Base-by-base conservation (phyloP, 2,329 filamentous ascomycete species). In the Penicillium digitatum region DNA sequence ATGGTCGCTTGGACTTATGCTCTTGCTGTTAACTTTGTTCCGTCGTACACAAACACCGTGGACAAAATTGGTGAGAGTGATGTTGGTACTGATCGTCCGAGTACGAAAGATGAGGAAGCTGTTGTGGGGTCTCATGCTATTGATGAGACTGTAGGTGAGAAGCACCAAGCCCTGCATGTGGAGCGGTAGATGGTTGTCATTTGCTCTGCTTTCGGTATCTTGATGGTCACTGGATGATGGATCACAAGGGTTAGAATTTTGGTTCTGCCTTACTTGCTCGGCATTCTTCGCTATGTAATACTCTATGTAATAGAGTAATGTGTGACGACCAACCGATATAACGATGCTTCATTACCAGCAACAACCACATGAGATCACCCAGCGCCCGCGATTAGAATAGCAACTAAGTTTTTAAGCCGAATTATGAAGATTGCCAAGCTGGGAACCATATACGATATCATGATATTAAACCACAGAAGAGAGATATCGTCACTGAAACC, bases 11-110 rank as follows among this genome's bases (percentile, higher is more conserved):
- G 75, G 76, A 74, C 78, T 0, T 87, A 87, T 58, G 78, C 83
- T 0, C 38, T 83, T 20, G 79, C 79, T 7, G 83, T 86, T 57
- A 90, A 90, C 71, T 88, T 88, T 62, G 75, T 84, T 5, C 84
- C 85, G 0, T 72, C 77, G 3, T 90, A 90, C 67, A 76, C 80
- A 32, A 74, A 81, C 52, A 81, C 85, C 0, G 82, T 85, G 3
- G 87, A 90, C 66, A 77, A 73, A 54, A 74, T 81, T 39, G 75
- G 75, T 0, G 72, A 73, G 34, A 75, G 78, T 7, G 73, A 74
- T 22, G 71, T 82, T 57, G 79, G 79, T 1, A 58, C 74, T 34
- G 70, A 52, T 43, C 22, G 48, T 27, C 22, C 39, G 72, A 55
- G 16, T 52, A 9, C 5, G 8, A 59, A 59, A n/a, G 61, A 61